Percentiles rank a stretch among this genome's conserved stretches.
Conservation (phyloP, 106 monocot species). For the Dactylorhiza incarnata region DNA sequence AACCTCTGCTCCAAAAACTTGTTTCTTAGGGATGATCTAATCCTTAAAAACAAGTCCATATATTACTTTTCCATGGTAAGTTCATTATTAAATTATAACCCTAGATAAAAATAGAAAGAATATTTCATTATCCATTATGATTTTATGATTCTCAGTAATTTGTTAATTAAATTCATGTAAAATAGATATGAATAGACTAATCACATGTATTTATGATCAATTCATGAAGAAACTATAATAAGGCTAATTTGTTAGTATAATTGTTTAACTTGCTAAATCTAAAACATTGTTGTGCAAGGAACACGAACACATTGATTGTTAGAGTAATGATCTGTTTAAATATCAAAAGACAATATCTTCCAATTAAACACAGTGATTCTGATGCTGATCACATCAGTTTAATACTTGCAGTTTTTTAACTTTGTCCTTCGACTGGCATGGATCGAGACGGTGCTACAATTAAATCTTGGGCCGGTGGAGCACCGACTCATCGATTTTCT, state of each 20-base stretch:
- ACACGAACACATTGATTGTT: too few species aligned
- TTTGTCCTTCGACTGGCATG: constrained; percentile 85
- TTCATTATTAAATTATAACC: neutral
- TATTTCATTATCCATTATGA: too few species aligned
- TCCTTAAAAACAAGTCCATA: constrained; percentile 62
- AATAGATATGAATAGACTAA: neutral
- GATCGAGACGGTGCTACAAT: constrained; percentile 51
- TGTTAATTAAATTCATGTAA: too few species aligned
- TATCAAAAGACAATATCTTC: too few species aligned
- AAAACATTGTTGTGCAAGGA: too few species aligned
- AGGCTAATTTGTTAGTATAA: too few species aligned
- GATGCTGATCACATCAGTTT: neutral
- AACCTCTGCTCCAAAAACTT: constrained; percentile 41
- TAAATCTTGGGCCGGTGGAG: constrained; percentile 49
- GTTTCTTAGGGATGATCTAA: constrained; percentile 76
- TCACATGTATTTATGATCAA: neutral
- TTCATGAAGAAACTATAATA: neutral
- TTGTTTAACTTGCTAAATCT: too few species aligned
- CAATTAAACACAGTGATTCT: neutral
- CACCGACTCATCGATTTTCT: constrained; percentile 69
- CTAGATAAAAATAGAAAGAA: too few species aligned
- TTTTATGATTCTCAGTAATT: neutral
- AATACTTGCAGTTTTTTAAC: constrained; percentile 47
- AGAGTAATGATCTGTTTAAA: too few species aligned
- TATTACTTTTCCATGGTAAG: constrained; percentile 88